Conservation (phyloP, 257 asterid species). For the Fraxinus americana region DNA sequence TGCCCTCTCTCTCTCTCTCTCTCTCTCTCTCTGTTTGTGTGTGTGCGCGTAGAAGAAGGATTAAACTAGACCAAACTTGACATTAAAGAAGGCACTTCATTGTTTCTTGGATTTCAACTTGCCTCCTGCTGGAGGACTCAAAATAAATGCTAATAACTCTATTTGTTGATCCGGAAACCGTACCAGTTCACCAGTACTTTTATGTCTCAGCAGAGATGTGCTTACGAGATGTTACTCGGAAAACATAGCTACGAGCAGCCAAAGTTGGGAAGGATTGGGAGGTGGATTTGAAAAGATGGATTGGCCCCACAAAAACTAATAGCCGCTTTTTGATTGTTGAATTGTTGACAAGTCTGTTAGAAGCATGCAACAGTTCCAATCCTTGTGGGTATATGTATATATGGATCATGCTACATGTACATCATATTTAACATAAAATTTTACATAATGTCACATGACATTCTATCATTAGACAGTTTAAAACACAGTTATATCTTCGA, state of each 20-base stretch:
- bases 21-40: conserved; percentile 24
- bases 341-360: conserved; percentile 46
- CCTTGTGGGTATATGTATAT: no score
- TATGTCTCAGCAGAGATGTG: no score
- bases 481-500: no score
- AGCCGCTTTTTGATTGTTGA: conserved; percentile 26
- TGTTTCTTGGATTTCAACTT: conserved; percentile 36
- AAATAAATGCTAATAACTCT: conserved; percentile 38
- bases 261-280: no score
- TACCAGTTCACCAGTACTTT: neutral
- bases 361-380: conserved; percentile 5
- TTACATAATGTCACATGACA: no score
- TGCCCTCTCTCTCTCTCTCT: conserved; percentile 31
- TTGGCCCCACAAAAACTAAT: neutral
- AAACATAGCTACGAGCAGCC: no score
- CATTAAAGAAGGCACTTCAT: conserved; percentile 28
- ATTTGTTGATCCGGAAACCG: conserved; percentile 22
- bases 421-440: no score
- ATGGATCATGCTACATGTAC: no score
- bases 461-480: no score
- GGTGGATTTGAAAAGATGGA: no score
- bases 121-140: conserved; percentile 44
- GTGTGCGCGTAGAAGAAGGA: conserved; percentile 8
- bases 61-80: conserved; percentile 21
- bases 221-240: no score